phyloP scores from a whole-genome alignment of 179 eudicot genomes.

The Drosera spatulata region DNA sequence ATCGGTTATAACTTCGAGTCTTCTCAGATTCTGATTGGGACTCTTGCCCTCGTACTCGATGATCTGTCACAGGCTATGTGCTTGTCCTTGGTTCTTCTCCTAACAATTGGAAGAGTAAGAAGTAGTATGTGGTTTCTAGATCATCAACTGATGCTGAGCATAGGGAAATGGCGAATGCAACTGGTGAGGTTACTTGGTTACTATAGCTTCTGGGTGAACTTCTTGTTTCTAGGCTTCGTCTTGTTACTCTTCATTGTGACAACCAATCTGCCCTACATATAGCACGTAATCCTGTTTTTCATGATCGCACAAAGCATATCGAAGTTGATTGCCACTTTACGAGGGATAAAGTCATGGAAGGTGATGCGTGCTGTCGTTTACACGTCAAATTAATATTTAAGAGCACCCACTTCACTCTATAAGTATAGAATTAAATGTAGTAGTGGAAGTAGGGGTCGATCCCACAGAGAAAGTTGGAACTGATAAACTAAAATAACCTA shows the following conservation, averaged over 20 bases:
- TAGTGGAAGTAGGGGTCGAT: too few relatives aligned
- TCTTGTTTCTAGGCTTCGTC: too few relatives aligned
- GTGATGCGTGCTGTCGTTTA: too few relatives aligned
- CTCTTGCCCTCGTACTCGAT: too few relatives aligned
- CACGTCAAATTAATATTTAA: too few relatives aligned
- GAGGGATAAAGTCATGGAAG: background rate
- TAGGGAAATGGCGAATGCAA: background rate
- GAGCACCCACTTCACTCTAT: too few relatives aligned
- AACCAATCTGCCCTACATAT: background rate
- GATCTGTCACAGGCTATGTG: background rate
- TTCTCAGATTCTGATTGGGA: too few relatives aligned
- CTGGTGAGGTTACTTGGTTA: background rate
- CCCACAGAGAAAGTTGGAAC: too few relatives aligned
- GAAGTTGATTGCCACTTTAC: background rate
- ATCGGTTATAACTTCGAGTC: background rate
- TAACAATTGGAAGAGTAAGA: background rate
- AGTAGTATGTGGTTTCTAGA: background rate
- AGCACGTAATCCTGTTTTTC: too few relatives aligned
- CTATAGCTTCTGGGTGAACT: background rate
- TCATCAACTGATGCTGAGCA: background rate
- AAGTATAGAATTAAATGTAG: too few relatives aligned
- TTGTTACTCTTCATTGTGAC: conserved; percentile 1
- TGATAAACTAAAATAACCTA: too few relatives aligned
- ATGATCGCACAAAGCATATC: background rate
- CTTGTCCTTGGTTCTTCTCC: background rate